These are phyloP conservation scores for Ampelocalamus luodianensis DNA, from an alignment of 176 grass and related monocot genomes.

Conservation along the genomic window DNA sequence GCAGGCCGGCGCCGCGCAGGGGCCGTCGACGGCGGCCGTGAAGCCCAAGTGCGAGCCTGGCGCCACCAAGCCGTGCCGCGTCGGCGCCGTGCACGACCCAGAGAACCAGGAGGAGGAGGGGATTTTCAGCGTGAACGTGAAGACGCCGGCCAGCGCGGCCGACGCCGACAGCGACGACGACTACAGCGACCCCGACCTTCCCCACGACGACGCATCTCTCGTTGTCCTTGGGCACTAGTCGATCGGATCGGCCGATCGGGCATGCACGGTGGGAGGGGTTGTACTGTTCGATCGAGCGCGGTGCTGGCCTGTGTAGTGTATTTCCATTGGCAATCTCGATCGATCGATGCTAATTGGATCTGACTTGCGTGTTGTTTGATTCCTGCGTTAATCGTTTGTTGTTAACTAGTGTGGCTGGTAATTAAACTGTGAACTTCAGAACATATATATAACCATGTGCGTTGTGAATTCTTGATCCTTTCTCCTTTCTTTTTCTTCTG, in stretches of 20 bases:
- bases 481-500: neutral
- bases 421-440: neutral
- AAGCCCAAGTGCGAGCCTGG: conserved; percentile 46
- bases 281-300: neutral
- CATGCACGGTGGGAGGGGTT: neutral
- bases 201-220: conserved; percentile 34
- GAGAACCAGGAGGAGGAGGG: conserved; percentile 76
- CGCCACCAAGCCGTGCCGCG: conserved; percentile 50
- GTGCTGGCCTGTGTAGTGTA: neutral
- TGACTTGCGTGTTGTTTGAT: conserved; percentile 1
- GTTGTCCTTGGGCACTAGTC: conserved; percentile 66
- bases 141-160: conserved; percentile 29
- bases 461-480: neutral
- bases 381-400: conserved; percentile 19
- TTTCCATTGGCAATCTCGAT: neutral
- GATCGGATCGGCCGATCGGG: neutral
- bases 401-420: neutral
- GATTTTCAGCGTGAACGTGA: conserved; percentile 29
- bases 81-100: conserved; percentile 52
- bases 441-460: neutral
- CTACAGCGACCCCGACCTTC: conserved; percentile 54
- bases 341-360: neutral
- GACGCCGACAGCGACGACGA: conserved; percentile 34
- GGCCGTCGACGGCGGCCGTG: neutral
- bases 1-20: neutral